Percentiles rank a stretch among this genome's conserved stretches.
Conservation (phyloP, 2,329 filamentous ascomycete species). For the Xylaria sp. region DNA sequence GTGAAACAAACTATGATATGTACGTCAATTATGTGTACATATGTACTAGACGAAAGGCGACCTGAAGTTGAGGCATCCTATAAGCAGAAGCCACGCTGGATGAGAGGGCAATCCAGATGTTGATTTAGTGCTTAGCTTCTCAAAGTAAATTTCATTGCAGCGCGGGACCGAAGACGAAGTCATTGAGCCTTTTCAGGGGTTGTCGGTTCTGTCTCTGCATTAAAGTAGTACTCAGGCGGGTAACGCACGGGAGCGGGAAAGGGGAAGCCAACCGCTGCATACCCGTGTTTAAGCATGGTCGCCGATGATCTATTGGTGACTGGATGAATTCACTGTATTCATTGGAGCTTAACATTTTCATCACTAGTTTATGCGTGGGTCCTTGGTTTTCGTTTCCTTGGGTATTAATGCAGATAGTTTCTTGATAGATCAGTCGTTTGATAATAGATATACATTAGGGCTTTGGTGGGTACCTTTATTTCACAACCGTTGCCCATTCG, state of each 20-base stretch:
- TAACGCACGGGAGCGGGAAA: not conserved
- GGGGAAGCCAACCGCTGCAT: not conserved
- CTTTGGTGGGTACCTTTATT: not conserved
- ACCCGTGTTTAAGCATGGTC: not conserved
- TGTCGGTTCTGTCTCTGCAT: not conserved
- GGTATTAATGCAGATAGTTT: conserved; percentile 24
- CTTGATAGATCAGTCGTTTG: not conserved
- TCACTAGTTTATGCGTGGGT: not conserved
- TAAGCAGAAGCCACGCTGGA: not conserved
- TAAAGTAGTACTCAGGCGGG: not conserved
- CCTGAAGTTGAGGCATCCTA: not conserved
- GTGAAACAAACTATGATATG: not conserved
- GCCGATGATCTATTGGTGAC: not conserved
- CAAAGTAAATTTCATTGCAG: not conserved
- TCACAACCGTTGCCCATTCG: not conserved
- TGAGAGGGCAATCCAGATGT: not conserved
- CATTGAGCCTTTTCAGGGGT: not conserved
- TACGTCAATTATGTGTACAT: not conserved
- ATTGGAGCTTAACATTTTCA: not conserved
- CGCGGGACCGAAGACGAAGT: not conserved
- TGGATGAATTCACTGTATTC: not conserved
- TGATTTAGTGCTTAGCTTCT: not conserved
- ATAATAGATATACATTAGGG: not conserved
- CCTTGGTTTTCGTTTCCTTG: not conserved
- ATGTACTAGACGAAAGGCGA: not conserved